phyloP scores from a whole-genome alignment of 345 rosid species.

The Salix caprea region DNA sequence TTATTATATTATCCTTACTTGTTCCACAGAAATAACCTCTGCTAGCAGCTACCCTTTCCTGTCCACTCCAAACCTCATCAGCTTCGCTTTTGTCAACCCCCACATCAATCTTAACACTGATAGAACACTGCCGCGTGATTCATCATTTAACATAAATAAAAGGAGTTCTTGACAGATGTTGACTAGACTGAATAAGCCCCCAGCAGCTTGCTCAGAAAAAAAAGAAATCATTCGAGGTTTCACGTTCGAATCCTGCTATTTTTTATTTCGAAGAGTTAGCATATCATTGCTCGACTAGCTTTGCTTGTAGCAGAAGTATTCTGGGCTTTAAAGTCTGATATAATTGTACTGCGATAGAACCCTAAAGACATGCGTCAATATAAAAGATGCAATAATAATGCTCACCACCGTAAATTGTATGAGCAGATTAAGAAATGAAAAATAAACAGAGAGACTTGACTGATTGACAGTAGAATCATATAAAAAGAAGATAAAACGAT shows the following conservation, averaged over 20 bases:
- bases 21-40: constrained; percentile 14
- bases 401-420: no score
- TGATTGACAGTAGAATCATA: constrained; percentile 25
- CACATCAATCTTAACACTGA: constrained; percentile 34
- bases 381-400: no score
- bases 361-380: no score
- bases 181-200: constrained; percentile 20
- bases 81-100: constrained; percentile 19
- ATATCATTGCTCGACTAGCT: no score
- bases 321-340: no score
- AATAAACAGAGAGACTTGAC: constrained; percentile 21
- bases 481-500: constrained; percentile 44
- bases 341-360: no score
- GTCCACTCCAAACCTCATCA: constrained; percentile 19
- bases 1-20: constrained; percentile 34
- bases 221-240: no score
- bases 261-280: no score
- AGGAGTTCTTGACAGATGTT: constrained; percentile 13
- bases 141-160: constrained; percentile 10
- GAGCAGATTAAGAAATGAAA: not conserved
- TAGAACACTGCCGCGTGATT: constrained; percentile 11
- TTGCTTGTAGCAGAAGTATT: no score
- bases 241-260: no score
- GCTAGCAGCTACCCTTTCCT: constrained; percentile 13
- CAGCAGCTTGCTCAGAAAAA: no score